A percentile compares a stretch with the other conserved stretches of the same genome.
phyloP scores from a whole-genome alignment of 179 eudicot genomes.

The Heliamphora pulchella region DNA sequence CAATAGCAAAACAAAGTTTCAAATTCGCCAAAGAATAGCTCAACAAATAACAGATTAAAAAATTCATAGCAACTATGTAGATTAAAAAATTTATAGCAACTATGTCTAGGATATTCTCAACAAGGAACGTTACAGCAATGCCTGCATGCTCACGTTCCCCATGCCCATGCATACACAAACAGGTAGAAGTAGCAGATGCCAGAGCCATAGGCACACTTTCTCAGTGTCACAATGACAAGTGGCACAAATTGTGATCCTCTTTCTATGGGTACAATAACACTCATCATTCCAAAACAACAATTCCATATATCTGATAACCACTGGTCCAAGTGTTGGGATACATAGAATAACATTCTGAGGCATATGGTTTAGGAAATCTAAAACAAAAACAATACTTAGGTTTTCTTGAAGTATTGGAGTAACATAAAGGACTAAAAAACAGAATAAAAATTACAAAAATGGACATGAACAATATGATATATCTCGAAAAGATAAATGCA shows the following conservation, averaged over 20 bases:
- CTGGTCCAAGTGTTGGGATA: neutral
- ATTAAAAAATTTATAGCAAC: neutral
- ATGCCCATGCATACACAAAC: neutral
- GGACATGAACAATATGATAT: neutral
- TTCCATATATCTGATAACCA: neutral
- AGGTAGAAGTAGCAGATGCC: neutral
- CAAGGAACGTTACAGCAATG: neutral
- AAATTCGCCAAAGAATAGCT: neutral
- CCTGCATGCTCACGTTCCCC: neutral
- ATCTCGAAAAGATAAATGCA: neutral
- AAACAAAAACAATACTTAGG: neutral
- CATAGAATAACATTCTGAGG: neutral
- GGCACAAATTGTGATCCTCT: neutral
- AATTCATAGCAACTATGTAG: neutral
- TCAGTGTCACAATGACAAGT: neutral
- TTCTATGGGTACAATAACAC: neutral
- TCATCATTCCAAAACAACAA: neutral
- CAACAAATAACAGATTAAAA: neutral
- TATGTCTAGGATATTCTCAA: neutral
- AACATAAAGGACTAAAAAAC: neutral
- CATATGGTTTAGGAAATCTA: neutral
- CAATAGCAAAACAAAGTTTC: neutral
- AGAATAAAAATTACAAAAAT: neutral
- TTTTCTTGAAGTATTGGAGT: neutral
- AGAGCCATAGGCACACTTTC: neutral